These are phyloP conservation scores for Apiotrichum domesticum DNA, from an alignment of 1,284 basidiomycete genomes.

Conservation along the genomic window DNA sequence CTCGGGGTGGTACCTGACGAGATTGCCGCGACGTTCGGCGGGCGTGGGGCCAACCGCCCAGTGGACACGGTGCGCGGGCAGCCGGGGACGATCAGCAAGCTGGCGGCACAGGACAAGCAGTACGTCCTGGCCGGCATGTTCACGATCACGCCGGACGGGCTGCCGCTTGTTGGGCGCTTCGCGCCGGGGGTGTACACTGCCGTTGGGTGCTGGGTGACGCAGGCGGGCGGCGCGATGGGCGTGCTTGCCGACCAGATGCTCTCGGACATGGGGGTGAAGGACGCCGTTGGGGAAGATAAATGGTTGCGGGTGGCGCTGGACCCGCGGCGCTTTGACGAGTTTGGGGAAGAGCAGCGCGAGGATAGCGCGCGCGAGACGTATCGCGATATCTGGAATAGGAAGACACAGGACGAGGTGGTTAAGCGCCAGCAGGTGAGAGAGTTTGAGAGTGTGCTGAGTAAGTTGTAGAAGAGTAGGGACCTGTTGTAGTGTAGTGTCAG, in stretches of 20 bases:
- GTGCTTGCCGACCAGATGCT: conserved; percentile 21
- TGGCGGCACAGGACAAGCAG: not conserved
- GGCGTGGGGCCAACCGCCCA: not conserved
- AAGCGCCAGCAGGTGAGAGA: too few relatives aligned
- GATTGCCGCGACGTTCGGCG: conserved; percentile 16
- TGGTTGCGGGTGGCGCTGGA: conserved; percentile 17
- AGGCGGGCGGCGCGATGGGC: conserved; percentile 19
- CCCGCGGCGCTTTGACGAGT: conserved; percentile 30
- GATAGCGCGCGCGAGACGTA: conserved; percentile 17
- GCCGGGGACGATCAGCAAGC: not conserved
- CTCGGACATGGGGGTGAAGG: not conserved
- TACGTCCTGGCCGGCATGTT: conserved; percentile 28
- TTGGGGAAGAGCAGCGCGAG: not conserved
- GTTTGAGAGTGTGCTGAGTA: conserved; percentile 21
- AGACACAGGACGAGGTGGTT: not conserved
- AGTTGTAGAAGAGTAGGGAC: not conserved
- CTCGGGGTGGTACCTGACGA: conserved; percentile 10
- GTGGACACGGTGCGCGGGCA: not conserved
- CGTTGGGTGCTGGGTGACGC: conserved; percentile 29
- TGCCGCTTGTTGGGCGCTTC: conserved; percentile 23
- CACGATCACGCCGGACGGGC: conserved; percentile 26
- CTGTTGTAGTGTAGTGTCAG: not conserved
- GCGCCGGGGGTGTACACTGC: conserved; percentile 18
- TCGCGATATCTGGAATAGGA: conserved; percentile 28
- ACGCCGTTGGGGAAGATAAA: not conserved